Evolutionary conservation across 495 filamentous ascomycete genomes (phyloP), one percentile per base, ranked within the genome.

Genomic region (Podospora pseudoanserina): DNA sequence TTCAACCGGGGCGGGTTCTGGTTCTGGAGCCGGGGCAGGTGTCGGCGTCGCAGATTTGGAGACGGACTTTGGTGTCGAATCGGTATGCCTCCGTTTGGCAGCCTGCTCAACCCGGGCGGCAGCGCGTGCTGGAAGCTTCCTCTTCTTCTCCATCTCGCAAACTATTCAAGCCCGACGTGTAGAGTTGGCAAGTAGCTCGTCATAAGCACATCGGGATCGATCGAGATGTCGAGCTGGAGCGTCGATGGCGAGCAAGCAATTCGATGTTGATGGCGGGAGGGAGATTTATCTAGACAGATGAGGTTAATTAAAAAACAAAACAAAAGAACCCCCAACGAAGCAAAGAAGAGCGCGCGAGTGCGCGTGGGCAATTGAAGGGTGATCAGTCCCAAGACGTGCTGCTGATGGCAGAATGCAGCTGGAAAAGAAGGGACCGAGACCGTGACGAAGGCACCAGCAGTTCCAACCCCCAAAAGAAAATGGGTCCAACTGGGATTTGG

Each of bases 81-180:
- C 30, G 34, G 76, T 73, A 23, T 73, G 78, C 54, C 84, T 77
- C 73, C 82, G 84, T 72, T 87, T 86, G 59, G 80, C 77, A 58
- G 76, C 79, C 62, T 80, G 76, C 65, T 87, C 85, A 30, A 77
- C 78, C 39, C 84, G 78, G 26, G 85, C 81, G 60, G 83, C 81
- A 59, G 83, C 82, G 69, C 85, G 81, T 32, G 84, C 81, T 16
- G 85, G 84, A 57, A 86, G 75, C 78, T 86, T 86, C 72, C 85
- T 79, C 79, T 86, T 86, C 75, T 78, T 82, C 80, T 86, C 84
- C 83, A 86, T 86, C 55, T 67, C 49, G 54, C 56, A 61, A 69
- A 62, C 72, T 66, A 67, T 60, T 65, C 70, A 70, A 62, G 64
- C 70, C 68, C 69, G 66, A 30, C 69, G 54, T 70, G 68, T 63